Evolutionary conservation across 169 alveolate species (phyloP).

Genomic region (Plasmodium blacklocki): DNA sequence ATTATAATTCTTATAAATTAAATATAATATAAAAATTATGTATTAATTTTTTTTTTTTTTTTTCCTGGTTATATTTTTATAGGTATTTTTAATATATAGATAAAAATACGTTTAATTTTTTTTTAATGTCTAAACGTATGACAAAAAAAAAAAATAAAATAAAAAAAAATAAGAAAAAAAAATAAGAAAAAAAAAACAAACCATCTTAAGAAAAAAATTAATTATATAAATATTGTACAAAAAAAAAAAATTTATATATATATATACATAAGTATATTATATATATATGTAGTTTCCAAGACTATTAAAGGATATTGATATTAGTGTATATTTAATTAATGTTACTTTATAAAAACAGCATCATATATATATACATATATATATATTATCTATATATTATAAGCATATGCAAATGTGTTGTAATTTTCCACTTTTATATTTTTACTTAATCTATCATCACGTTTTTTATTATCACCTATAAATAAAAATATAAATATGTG

Average conservation of each 20-base stretch:
- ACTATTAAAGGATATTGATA: no score
- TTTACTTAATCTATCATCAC: constrained; percentile 26
- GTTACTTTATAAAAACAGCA: no score
- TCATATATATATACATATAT: no score
- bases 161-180: no score
- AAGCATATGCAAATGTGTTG: constrained; percentile 51
- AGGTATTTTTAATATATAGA: background rate
- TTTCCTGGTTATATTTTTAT: constrained; percentile 13
- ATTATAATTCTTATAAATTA: background rate
- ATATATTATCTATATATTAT: constrained; percentile 17
- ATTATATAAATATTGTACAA: no score
- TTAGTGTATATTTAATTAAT: no score
- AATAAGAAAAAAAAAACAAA: background rate
- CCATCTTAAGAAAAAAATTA: no score
- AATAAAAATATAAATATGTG: background rate
- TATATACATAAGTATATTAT: no score
- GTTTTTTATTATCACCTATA: constrained; percentile 21
- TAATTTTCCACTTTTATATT: constrained; percentile 16
- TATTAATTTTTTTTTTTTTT: background rate
- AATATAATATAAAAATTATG: background rate
- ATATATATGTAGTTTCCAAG: no score
- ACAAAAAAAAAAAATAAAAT: background rate
- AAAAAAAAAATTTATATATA: no score
- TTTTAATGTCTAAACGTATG: constrained; percentile 12
- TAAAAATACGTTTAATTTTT: background rate